Conservation (phyloP, 1,284 basidiomycete genomes). For the Pascua sp. region DNA sequence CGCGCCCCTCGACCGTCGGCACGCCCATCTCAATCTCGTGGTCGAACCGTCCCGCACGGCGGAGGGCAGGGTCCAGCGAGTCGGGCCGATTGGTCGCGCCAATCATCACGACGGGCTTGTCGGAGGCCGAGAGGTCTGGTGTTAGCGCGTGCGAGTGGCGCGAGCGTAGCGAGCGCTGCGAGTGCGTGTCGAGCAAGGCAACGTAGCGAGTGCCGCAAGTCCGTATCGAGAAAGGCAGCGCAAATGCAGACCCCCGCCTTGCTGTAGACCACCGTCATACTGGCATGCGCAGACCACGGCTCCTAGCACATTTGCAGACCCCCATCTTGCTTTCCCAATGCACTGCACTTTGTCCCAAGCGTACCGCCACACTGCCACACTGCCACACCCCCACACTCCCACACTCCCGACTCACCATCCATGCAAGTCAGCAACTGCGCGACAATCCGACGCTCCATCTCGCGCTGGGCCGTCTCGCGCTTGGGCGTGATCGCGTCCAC, state of each 20-base stretch:
- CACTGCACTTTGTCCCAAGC: too few relatives aligned
- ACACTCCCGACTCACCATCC: conserved; percentile 64
- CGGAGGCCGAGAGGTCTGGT: conserved; percentile 39
- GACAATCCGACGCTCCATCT: conserved; percentile 97
- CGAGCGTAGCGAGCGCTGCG: too few relatives aligned
- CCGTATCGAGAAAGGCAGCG: neutral
- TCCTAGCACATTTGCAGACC: too few relatives aligned
- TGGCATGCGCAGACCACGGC: too few relatives aligned
- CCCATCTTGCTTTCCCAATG: too few relatives aligned
- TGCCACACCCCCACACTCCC: too few relatives aligned
- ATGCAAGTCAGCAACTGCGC: conserved; percentile 96
- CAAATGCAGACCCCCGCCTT: too few relatives aligned
- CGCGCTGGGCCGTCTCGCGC: conserved; percentile 90
- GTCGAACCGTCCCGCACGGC: conserved; percentile 91
- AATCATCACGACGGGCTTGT: conserved; percentile 82
- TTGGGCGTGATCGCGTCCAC: conserved; percentile 98
- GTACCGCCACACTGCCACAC: too few relatives aligned
- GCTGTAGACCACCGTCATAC: too few relatives aligned
- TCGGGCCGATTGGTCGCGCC: conserved; percentile 96
- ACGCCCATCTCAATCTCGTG: conserved; percentile 98
- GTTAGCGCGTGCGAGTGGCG: conserved; percentile 1
- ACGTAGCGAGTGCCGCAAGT: neutral
- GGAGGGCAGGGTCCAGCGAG: conserved; percentile 85
- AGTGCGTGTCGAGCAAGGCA: too few relatives aligned
- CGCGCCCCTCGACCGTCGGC: conserved; percentile 82